A percentile compares a stretch with the other conserved stretches of the same genome.
Conservation (phyloP, 371 early-diverging fungal genomes). For the Lichtheimia ornata region DNA sequence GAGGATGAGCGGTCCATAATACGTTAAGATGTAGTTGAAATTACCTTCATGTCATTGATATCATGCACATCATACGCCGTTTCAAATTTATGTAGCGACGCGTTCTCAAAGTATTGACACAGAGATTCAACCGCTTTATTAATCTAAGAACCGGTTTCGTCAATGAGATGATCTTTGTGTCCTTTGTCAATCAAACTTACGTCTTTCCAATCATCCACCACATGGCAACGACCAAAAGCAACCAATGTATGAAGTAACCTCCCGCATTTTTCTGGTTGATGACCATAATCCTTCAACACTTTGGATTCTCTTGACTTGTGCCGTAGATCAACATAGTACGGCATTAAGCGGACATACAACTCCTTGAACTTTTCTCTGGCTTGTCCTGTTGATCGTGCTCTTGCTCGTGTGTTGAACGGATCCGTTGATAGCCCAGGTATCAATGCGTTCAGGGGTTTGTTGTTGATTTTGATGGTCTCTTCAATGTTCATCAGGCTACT, state of each 20-base stretch:
- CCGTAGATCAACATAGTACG: constrained; percentile 76
- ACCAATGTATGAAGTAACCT: constrained; percentile 62
- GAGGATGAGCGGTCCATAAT: background rate
- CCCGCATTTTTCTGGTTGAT: constrained; percentile 68
- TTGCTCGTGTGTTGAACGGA: constrained; percentile 54
- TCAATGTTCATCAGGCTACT: constrained; percentile 35
- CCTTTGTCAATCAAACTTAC: constrained; percentile 26
- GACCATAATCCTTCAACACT: constrained; percentile 69
- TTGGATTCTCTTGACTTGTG: constrained; percentile 64
- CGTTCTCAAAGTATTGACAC: constrained; percentile 80
- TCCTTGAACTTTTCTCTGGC: constrained; percentile 72
- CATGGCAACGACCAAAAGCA: constrained; percentile 58
- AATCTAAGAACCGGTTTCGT: constrained; percentile 2
- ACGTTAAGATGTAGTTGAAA: background rate
- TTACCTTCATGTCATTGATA: constrained; percentile 63
- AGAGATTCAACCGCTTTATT: constrained; percentile 61
- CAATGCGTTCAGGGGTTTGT: constrained; percentile 48
- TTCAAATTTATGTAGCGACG: constrained; percentile 79
- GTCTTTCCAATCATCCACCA: constrained; percentile 56
- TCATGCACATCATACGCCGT: constrained; percentile 74
- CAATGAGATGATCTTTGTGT: background rate
- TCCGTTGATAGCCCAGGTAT: constrained; percentile 64
- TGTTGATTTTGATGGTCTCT: constrained; percentile 42
- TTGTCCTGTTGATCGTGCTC: constrained; percentile 51
- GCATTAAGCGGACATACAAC: constrained; percentile 63